Conservation (phyloP, 371 early-diverging fungal species). For the Mortierella sp. region DNA sequence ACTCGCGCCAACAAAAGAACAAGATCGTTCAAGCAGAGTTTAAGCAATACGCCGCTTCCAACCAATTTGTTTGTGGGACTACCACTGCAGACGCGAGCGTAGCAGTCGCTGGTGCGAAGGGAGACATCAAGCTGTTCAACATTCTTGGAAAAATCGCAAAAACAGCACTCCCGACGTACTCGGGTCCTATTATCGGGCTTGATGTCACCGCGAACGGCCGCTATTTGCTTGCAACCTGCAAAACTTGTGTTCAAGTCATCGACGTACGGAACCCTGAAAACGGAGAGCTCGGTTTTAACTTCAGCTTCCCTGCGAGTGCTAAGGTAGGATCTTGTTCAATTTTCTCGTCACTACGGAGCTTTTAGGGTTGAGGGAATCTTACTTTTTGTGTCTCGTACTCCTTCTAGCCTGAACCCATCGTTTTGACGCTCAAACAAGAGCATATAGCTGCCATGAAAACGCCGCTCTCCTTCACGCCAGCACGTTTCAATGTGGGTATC, state of each 20-base stretch:
- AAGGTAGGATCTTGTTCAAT: constrained; percentile 44
- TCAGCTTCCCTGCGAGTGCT: constrained; percentile 65
- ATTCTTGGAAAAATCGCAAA: constrained; percentile 84
- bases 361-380: too few relatives aligned
- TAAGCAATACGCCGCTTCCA: constrained; percentile 75
- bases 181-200: constrained; percentile 83
- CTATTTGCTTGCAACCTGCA: constrained; percentile 90
- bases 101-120: constrained; percentile 88
- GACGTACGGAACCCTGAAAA: constrained; percentile 63
- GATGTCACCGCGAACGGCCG: constrained; percentile 90
- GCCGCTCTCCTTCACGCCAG: constrained; percentile 85
- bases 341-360: too few relatives aligned
- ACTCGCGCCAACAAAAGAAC: constrained; percentile 84
- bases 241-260: constrained; percentile 85
- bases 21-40: constrained; percentile 73
- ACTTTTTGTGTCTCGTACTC: neutral
- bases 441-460: constrained; percentile 85
- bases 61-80: constrained; percentile 76
- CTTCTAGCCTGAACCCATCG: constrained; percentile 72
- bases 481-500: constrained; percentile 87
- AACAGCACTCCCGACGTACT: constrained; percentile 84
- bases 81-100: constrained; percentile 89
- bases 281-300: constrained; percentile 66
- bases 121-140: constrained; percentile 91
- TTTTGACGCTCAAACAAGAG: constrained; percentile 89